Conservation (phyloP, 2,329 filamentous ascomycete genomes). For the Alternaria solani region DNA sequence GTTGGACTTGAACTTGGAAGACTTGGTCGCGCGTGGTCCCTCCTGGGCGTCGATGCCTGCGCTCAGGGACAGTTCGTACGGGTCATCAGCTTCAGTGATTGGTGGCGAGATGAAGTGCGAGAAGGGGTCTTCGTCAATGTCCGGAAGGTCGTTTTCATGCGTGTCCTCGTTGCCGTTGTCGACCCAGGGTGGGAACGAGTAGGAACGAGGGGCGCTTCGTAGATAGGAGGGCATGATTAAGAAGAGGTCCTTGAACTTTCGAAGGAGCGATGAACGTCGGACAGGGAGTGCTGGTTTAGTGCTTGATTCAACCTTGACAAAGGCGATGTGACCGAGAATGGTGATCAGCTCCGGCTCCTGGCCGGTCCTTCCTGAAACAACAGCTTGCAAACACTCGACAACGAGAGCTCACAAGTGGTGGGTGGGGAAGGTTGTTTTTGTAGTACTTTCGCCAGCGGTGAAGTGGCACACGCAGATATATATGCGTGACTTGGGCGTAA, state of each 20-base stretch:
- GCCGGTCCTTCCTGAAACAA: constrained; percentile 41
- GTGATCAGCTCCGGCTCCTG: constrained; percentile 36
- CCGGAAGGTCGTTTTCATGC: constrained; percentile 37
- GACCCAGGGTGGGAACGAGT: constrained; percentile 48
- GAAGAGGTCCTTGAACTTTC: constrained; percentile 34
- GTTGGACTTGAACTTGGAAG: constrained; percentile 50
- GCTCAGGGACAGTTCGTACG: constrained; percentile 49
- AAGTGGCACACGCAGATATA: constrained; percentile 26
- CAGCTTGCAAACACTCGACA: constrained; percentile 28
- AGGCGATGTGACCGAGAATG: constrained; percentile 26
- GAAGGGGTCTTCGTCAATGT: constrained; percentile 55
- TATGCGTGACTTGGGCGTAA: constrained; percentile 45
- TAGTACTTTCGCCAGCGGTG: constrained; percentile 31
- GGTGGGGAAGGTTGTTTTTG: constrained; percentile 23
- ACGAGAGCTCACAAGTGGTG: constrained; percentile 26
- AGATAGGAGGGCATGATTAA: constrained; percentile 48
- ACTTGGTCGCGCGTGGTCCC: constrained; percentile 40
- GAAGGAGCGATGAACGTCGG: constrained; percentile 31
- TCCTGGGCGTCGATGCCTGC: constrained; percentile 50
- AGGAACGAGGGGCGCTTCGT: constrained; percentile 38
- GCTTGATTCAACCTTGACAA: constrained; percentile 39
- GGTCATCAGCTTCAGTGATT: constrained; percentile 52
- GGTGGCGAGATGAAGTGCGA: constrained; percentile 54
- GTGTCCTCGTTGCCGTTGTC: constrained; percentile 36
- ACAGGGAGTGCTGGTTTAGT: constrained; percentile 32